Percentiles rank a stretch among this genome's conserved stretches.
Conservation (phyloP, 768 basidiomycete genomes). For the Suillus plorans region DNA sequence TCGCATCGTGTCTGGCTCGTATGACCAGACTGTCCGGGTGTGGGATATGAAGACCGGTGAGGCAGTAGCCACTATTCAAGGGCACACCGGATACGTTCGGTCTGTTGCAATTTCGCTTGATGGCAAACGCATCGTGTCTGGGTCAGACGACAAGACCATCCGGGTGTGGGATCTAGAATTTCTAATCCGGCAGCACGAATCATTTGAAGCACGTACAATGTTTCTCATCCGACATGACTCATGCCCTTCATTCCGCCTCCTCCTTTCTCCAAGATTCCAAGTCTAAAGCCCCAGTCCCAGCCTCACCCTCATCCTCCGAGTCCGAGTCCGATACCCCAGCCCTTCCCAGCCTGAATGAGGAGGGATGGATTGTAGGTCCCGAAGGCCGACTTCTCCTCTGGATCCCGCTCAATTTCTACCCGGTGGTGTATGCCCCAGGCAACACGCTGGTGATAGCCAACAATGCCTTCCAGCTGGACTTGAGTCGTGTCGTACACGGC, state of each 20-base stretch:
- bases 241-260: background rate
- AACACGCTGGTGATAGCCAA: background rate
- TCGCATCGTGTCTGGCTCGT: background rate
- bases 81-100: background rate
- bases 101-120: slow-evolving; percentile 1
- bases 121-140: background rate
- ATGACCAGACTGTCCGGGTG: background rate
- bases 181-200: background rate
- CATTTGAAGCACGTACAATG: background rate
- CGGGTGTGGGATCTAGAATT: background rate
- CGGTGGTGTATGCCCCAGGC: background rate
- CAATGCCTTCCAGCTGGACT: background rate
- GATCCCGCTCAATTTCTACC: background rate
- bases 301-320: too few relatives aligned
- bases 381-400: slow-evolving; percentile 3
- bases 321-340: too few relatives aligned
- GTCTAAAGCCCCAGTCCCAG: too few relatives aligned
- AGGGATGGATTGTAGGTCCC: background rate
- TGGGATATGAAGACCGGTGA: background rate
- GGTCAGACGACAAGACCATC: background rate
- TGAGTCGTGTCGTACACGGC: background rate
- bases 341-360: background rate
- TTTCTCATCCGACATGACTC: background rate
- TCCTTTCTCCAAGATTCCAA: background rate
- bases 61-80: background rate